Base-by-base conservation (phyloP, 176 grass and related monocot species). In the Elymus sibiricus region DNA sequence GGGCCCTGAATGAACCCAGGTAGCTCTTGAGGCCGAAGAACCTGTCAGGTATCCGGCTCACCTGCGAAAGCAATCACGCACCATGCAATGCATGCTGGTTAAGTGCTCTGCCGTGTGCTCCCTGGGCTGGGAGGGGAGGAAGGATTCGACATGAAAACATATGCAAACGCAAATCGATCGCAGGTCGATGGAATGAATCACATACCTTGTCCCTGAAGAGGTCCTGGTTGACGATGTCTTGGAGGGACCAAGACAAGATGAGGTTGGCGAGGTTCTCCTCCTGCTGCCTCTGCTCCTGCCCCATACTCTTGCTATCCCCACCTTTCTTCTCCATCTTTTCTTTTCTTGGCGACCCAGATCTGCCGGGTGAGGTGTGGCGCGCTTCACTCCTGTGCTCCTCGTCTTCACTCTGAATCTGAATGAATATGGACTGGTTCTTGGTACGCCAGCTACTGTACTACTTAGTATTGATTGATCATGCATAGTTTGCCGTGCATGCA, bases 201-300 rank as follows among this genome's bases (percentile, higher is more conserved):
- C n/a, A n/a, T 42, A 95, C 90, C 93, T 90, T 85, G 35, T 84
- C 65, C 21, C 17, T 79, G 83, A 92, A 88, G 83, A 90, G 83
- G 85, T 90, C 56, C 84, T 90, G 34, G 61, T 92, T 95, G 44
- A 84, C 31, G 31, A 92, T 44, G 76, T 95, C 93, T 40, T 75
- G 42, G 26, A 95, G 32, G 29, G 88, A 92, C 93, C 90, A 95
- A 42, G 90, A 90, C 34, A 95, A 82, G 61, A 92, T 79, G 39
- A 84, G 16, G 60, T 69, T 19, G 42, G 75, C 73, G 64, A 94
- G 86, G 5, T 49, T 6, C 46, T 49, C 5, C 1, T 16, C 46
- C 4, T 16, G 13, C 46, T 47, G 46, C 46, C 1, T 2, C 13
- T 15, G 12, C 44, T 13, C 13, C 60, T 29, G 29, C 29, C 29